Evolutionary conservation across 2,329 filamentous ascomycete species (phyloP), one percentile per base, ranked within the genome.

Genomic region (Teratosphaeria viscida): DNA sequence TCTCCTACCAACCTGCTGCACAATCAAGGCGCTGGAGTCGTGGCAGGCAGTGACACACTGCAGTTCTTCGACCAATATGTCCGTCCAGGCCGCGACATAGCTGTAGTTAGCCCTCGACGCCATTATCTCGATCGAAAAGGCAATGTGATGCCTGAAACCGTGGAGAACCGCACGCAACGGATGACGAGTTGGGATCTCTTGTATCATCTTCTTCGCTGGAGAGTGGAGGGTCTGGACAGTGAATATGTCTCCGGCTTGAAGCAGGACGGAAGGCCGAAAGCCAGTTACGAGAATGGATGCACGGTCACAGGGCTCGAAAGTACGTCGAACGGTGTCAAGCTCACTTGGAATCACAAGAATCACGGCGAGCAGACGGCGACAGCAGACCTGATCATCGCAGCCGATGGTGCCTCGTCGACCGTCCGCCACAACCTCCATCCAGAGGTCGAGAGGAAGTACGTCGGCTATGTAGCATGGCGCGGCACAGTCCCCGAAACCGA

Each of bases 131-230:
- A 71, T 52, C 58, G 58, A 10, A 56, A 64, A n/a, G 70, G 70
- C n/a, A 57, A 66, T 1, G 62, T 68, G 11, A 68, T 71, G 37
- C 52, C 64, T 19, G 65, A 66, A 19, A 68, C 64, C 29, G 63
- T 68, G 12, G 64, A 70, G 47, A 57, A 73, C 23, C 70, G 70
- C 60, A 61, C 65, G 35, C 77, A 79, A 65, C 70, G 71, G 59
- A 79, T 79, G 78, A 79, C 76, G 3, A 77, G 75, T 58, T 80
- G 78, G 78, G 77, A 79, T 58, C 59, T 79, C 39, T 68, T 76
- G 8, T 79, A 79, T 62, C 70, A 76, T 56, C 61, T 79, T 6
- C 69, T 79, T 61, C 71, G 78, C 34, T 76, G 76, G 59, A 75
- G 77, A 57, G 78, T 76, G 56, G 77, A 80, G 59, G 74, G 74